Conservation (phyloP, 1,284 basidiomycete species). For the Cryptococcus sp. region DNA sequence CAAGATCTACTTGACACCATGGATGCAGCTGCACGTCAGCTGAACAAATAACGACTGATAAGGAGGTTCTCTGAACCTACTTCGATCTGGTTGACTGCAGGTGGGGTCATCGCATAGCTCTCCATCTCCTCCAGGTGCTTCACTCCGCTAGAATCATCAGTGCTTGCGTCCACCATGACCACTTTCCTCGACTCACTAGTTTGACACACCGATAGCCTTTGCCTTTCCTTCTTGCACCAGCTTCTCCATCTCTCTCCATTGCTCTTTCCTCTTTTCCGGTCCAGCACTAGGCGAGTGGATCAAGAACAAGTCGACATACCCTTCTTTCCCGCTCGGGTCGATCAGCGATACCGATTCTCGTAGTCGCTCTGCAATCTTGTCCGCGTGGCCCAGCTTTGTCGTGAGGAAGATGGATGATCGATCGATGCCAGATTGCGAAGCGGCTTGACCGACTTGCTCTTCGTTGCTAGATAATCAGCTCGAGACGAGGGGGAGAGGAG, state of each 20-base stretch:
- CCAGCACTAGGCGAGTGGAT: conserved; percentile 53
- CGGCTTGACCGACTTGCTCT: conserved; percentile 26
- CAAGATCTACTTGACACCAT: conserved; percentile 51
- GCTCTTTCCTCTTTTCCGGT: conserved; percentile 23
- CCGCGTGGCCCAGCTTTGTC: conserved; percentile 57
- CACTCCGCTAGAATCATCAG: conserved; percentile 52
- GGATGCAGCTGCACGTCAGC: conserved; percentile 61
- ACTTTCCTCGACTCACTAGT: conserved; percentile 57
- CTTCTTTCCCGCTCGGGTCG: conserved; percentile 39
- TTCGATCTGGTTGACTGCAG: conserved; percentile 73
- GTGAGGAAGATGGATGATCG: conserved; percentile 48
- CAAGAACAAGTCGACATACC: conserved; percentile 68
- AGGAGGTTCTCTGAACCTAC: conserved; percentile 10
- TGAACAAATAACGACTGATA: too few species aligned
- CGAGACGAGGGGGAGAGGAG: neutral
- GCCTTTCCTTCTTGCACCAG: conserved; percentile 58
- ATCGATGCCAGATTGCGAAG: conserved; percentile 9
- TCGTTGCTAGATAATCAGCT: conserved; percentile 13
- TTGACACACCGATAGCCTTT: conserved; percentile 65
- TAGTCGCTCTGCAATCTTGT: conserved; percentile 55
- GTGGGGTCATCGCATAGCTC: conserved; percentile 47
- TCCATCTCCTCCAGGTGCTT: conserved; percentile 74
- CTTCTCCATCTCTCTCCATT: conserved; percentile 24
- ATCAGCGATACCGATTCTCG: conserved; percentile 56
- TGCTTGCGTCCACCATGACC: neutral